Evolutionary conservation across 352 stramenopile species (phyloP).

Genomic region (Phytophthora citricola): DNA sequence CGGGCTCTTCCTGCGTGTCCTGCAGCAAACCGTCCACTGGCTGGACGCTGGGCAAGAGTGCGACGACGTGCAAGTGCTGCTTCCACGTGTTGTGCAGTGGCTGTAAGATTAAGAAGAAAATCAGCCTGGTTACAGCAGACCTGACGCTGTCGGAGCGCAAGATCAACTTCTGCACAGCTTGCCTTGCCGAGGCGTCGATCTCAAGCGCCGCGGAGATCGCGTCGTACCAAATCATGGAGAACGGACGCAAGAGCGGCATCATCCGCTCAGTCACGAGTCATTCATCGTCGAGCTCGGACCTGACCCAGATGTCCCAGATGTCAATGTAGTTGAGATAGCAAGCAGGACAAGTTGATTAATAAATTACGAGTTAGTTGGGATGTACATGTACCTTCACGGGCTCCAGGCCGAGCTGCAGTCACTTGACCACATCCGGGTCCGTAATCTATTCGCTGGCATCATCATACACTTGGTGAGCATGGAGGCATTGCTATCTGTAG

Average conservation of each 20-base stretch:
- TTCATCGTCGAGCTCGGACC: constrained; percentile 36
- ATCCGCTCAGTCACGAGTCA: constrained; percentile 33
- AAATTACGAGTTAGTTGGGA: constrained; percentile 29
- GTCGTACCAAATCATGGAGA: constrained; percentile 41
- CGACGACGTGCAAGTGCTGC: constrained; percentile 41
- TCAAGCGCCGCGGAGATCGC: constrained; percentile 36
- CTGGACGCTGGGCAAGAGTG: constrained; percentile 40
- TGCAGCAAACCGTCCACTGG: constrained; percentile 30
- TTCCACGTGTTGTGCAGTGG: constrained; percentile 40
- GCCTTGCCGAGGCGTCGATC: constrained; percentile 30
- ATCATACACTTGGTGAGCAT: constrained; percentile 10
- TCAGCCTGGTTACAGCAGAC: constrained; percentile 42
- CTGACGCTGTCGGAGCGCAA: constrained; percentile 44
- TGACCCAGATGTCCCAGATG: constrained; percentile 31
- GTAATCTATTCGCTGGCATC: not conserved
- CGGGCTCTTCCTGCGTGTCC: constrained; percentile 26
- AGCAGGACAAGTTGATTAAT: constrained; percentile 26
- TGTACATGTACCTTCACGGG: not conserved
- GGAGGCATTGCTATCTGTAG: not conserved
- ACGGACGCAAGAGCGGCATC: constrained; percentile 36
- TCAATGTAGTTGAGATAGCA: constrained; percentile 19
- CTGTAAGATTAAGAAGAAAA: constrained; percentile 53
- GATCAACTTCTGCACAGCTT: constrained; percentile 43
- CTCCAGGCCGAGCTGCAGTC: too few species aligned
- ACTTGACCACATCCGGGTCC: too few species aligned